phyloP scores from a whole-genome alignment of 2,329 filamentous ascomycete species.

The Dactylellina haptotyla region DNA sequence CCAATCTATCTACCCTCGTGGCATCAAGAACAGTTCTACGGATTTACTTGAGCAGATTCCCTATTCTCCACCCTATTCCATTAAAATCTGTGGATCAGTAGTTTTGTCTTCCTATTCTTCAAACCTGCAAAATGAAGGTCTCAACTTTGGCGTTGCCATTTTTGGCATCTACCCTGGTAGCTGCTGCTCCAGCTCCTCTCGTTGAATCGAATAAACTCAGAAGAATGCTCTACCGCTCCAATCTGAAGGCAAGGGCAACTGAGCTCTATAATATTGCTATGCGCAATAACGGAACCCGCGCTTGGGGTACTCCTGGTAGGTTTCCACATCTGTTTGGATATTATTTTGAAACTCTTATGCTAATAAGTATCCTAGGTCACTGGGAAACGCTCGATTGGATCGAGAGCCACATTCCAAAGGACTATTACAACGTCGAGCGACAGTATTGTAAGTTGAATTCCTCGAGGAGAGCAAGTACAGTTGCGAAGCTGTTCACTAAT shows the following conservation, averaged over 20 bases:
- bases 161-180: conserved; percentile 44
- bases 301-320: conserved; percentile 64
- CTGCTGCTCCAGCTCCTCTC: conserved; percentile 41
- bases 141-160: conserved; percentile 37
- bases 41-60: no score
- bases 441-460: conserved; percentile 43
- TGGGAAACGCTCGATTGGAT: conserved; percentile 56
- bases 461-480: background rate
- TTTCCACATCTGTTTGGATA: conserved; percentile 62
- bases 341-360: background rate
- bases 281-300: conserved; percentile 62
- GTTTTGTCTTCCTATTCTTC: background rate
- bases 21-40: background rate
- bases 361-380: conserved; percentile 52
- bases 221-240: conserved; percentile 61
- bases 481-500: conserved; percentile 30
- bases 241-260: conserved; percentile 63
- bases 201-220: conserved; percentile 63
- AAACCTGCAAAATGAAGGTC: conserved; percentile 37
- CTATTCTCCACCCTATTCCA: background rate
- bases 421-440: conserved; percentile 47
- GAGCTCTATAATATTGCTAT: conserved; percentile 64
- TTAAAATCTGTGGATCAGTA: background rate
- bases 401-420: conserved; percentile 36
- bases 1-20: background rate